phyloP scores from a whole-genome alignment of 352 stramenopile genomes.

The Phytophthora multivora region DNA sequence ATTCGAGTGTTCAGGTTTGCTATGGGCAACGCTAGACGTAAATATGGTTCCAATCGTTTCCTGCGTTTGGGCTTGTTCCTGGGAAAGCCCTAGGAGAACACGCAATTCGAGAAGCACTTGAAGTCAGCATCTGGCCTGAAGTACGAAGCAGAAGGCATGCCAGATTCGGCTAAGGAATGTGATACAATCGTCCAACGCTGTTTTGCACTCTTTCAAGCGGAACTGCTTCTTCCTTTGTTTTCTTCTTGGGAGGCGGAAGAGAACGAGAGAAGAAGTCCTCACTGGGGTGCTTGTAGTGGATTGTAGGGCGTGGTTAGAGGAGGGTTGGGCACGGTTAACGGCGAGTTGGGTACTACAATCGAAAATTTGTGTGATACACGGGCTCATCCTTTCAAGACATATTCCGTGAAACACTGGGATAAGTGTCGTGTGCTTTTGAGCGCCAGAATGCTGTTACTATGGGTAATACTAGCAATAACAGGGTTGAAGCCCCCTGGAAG shows the following conservation, averaged over 20 bases:
- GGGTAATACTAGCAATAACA: too few species aligned
- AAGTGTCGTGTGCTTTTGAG: too few species aligned
- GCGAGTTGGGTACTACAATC: too few species aligned
- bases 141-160: slow-evolving; percentile 66
- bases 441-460: too few species aligned
- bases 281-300: too few species aligned
- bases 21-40: slow-evolving; percentile 87
- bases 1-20: slow-evolving; percentile 91
- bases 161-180: slow-evolving; percentile 44
- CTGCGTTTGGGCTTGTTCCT: slow-evolving; percentile 93
- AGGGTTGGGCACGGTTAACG: too few species aligned
- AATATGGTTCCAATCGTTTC: slow-evolving; percentile 94
- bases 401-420: too few species aligned
- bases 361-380: too few species aligned
- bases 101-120: slow-evolving; percentile 92
- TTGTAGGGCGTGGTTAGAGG: too few species aligned
- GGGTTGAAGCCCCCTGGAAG: too few species aligned
- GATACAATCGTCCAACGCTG: slow-evolving; percentile 71
- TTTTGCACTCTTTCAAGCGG: slow-evolving; percentile 90
- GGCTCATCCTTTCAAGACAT: too few species aligned
- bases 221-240: slow-evolving; percentile 98
- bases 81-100: slow-evolving; percentile 94
- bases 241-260: slow-evolving; percentile 92
- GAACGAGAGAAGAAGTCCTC: slow-evolving; percentile 71
- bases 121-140: slow-evolving; percentile 54